Conservation (phyloP, 2,329 filamentous ascomycete species). For the Beauveria sp. region DNA sequence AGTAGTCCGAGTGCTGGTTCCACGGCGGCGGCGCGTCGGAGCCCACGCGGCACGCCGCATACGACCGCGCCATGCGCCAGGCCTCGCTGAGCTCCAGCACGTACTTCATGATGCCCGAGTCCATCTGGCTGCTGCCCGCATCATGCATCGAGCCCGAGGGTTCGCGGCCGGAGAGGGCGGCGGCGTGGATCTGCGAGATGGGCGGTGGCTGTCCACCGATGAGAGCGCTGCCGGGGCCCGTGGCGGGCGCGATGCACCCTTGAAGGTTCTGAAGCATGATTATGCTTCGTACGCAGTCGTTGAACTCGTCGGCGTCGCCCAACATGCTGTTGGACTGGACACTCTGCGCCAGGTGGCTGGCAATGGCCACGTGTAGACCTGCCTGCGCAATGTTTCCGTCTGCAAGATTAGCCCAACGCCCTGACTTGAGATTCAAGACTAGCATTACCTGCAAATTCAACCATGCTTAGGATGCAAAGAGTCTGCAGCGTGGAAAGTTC, state of each 20-base stretch:
- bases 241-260: constrained; percentile 19
- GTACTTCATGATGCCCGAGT: constrained; percentile 37
- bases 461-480: constrained; percentile 28
- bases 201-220: constrained; percentile 9
- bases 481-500: constrained; percentile 32
- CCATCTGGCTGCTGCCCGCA: constrained; percentile 11
- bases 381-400: constrained; percentile 19
- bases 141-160: not conserved
- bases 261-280: constrained; percentile 35
- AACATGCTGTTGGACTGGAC: constrained; percentile 15
- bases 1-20: constrained; percentile 45
- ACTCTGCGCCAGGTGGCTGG: constrained; percentile 17
- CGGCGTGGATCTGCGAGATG: constrained; percentile 11
- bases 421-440: not conserved
- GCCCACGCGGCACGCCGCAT: constrained; percentile 37
- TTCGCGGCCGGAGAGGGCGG: not conserved
- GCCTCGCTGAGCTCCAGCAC: constrained; percentile 35
- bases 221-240: constrained; percentile 3
- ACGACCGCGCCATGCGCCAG: constrained; percentile 39
- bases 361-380: constrained; percentile 18
- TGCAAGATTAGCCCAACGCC: not conserved
- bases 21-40: constrained; percentile 31
- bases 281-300: constrained; percentile 33
- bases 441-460: constrained; percentile 28
- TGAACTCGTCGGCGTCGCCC: constrained; percentile 17